A percentile compares a stretch with the other conserved stretches of the same genome.
These are phyloP conservation scores for Leccinum sublutescens DNA, from an alignment of 768 basidiomycete genomes.

Conservation along the genomic window DNA sequence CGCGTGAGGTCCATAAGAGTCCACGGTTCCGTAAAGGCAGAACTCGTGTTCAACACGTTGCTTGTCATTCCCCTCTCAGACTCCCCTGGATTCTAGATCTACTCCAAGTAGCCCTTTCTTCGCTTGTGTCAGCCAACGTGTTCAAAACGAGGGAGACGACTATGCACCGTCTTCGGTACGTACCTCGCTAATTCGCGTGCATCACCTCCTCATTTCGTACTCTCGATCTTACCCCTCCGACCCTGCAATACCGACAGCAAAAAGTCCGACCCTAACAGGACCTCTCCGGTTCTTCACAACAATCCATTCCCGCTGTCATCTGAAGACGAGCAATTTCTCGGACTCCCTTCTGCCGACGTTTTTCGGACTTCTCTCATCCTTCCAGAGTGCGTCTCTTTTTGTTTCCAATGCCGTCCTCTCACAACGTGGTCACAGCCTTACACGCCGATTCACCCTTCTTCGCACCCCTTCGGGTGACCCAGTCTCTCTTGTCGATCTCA, in stretches of 20 bases:
- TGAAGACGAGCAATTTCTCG: slow-evolving; percentile 45
- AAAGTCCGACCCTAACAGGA: slow-evolving; percentile 67
- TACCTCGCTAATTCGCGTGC: slow-evolving; percentile 30
- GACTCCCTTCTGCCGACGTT: slow-evolving; percentile 66
- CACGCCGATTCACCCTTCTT: slow-evolving; percentile 79
- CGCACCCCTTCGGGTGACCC: slow-evolving; percentile 66
- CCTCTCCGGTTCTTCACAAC: slow-evolving; percentile 39
- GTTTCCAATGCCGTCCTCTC: slow-evolving; percentile 9
- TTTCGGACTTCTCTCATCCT: slow-evolving; percentile 87
- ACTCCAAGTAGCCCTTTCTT: slow-evolving; percentile 32
- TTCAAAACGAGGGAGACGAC: slow-evolving; percentile 55
- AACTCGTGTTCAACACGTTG: slow-evolving; percentile 82
- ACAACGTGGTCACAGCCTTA: slow-evolving; percentile 50
- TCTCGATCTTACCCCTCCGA: slow-evolving; percentile 23
- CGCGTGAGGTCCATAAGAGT: slow-evolving; percentile 1
- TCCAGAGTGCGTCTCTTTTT: slow-evolving; percentile 62
- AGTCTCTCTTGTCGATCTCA: slow-evolving; percentile 62
- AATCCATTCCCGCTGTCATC: slow-evolving; percentile 30
- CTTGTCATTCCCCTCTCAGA: slow-evolving; percentile 39
- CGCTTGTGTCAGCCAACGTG: slow-evolving; percentile 53
- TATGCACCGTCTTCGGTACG: slow-evolving; percentile 87
- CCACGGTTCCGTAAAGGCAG: slow-evolving; percentile 33
- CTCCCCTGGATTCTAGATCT: slow-evolving; percentile 24
- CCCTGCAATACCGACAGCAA: slow-evolving; percentile 50
- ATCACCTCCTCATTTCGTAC: slow-evolving; percentile 26